These are phyloP conservation scores for Boletus sp. DNA, from an alignment of 1,284 basidiomycete species.

Conservation along the genomic window DNA sequence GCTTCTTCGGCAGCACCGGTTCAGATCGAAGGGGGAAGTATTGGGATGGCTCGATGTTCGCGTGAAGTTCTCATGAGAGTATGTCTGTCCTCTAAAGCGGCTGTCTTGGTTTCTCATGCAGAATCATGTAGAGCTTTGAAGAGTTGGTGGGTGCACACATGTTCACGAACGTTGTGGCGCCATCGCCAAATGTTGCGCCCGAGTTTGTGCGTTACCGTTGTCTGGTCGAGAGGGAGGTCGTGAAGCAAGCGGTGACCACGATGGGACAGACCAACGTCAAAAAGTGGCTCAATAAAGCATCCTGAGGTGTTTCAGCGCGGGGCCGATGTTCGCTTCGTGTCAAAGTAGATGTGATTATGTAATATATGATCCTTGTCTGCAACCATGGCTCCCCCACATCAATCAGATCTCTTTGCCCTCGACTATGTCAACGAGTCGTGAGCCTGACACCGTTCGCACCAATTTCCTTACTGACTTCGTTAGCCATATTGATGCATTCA, in stretches of 20 bases:
- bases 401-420: slow-evolving; percentile 35
- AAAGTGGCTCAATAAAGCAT: slow-evolving; percentile 72
- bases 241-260: slow-evolving; percentile 68
- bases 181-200: slow-evolving; percentile 51
- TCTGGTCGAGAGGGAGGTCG: slow-evolving; percentile 55
- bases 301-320: slow-evolving; percentile 22
- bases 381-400: slow-evolving; percentile 18
- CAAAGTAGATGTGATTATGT: slow-evolving; percentile 27
- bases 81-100: slow-evolving; percentile 32
- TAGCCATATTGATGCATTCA: slow-evolving; percentile 76
- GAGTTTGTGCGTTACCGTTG: slow-evolving; percentile 74
- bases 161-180: slow-evolving; percentile 52
- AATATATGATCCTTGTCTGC: slow-evolving; percentile 18
- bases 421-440: slow-evolving; percentile 78
- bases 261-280: slow-evolving; percentile 70
- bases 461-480: slow-evolving; percentile 5
- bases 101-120: slow-evolving; percentile 11
- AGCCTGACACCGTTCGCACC: slow-evolving; percentile 27
- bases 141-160: slow-evolving; percentile 54
- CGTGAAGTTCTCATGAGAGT: slow-evolving; percentile 65
- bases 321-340: too few species aligned
- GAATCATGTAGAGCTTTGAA: slow-evolving; percentile 65
- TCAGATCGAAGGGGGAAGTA: slow-evolving; percentile 69
- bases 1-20: slow-evolving; percentile 71
- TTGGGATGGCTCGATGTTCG: slow-evolving; percentile 73